Evolutionary conservation across 2,329 filamentous ascomycete genomes (phyloP).

Genomic region (Microcyclospora tardicrescens): DNA sequence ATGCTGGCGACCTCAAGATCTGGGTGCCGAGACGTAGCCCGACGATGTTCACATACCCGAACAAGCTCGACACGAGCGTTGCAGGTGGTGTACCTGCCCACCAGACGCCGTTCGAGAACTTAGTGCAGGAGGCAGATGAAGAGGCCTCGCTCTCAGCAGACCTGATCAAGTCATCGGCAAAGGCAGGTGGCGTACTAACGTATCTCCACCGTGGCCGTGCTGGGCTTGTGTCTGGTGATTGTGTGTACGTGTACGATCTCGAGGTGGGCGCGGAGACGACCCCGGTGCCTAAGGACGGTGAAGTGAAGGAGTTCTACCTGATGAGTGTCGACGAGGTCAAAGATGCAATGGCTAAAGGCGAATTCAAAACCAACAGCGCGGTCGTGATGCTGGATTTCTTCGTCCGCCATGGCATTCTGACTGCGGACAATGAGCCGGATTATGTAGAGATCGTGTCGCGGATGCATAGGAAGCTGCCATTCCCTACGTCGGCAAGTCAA

Average conservation of each 20-base stretch:
- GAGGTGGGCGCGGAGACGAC: slow-evolving; percentile 55
- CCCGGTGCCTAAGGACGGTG: slow-evolving; percentile 70
- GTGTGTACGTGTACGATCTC: slow-evolving; percentile 83
- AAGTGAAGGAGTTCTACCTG: slow-evolving; percentile 76
- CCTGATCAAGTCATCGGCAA: slow-evolving; percentile 49
- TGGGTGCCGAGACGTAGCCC: slow-evolving; percentile 72
- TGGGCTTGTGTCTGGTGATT: slow-evolving; percentile 74
- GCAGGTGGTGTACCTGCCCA: slow-evolving; percentile 73
- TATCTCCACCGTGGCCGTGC: slow-evolving; percentile 72
- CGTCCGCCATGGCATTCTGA: slow-evolving; percentile 69
- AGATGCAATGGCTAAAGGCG: slow-evolving; percentile 52
- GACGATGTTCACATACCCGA: slow-evolving; percentile 73
- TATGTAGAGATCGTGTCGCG: slow-evolving; percentile 63
- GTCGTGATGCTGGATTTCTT: slow-evolving; percentile 81
- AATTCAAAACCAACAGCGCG: slow-evolving; percentile 90
- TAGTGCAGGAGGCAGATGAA: slow-evolving; percentile 73
- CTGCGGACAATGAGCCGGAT: slow-evolving; percentile 61
- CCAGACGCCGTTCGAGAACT: slow-evolving; percentile 66
- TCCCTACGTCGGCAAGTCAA: slow-evolving; percentile 36
- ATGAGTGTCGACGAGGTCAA: slow-evolving; percentile 66
- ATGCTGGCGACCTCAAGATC: slow-evolving; percentile 49
- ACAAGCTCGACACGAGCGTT: slow-evolving; percentile 92
- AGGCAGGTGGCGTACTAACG: slow-evolving; percentile 56
- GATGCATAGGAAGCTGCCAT: slow-evolving; percentile 67
- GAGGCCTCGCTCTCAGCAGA: slow-evolving; percentile 69